Evolutionary conservation across 2,329 filamentous ascomycete species (phyloP), one percentile per base, ranked within the genome.

Genomic region (Cladosporium austrohemisphaericum): DNA sequence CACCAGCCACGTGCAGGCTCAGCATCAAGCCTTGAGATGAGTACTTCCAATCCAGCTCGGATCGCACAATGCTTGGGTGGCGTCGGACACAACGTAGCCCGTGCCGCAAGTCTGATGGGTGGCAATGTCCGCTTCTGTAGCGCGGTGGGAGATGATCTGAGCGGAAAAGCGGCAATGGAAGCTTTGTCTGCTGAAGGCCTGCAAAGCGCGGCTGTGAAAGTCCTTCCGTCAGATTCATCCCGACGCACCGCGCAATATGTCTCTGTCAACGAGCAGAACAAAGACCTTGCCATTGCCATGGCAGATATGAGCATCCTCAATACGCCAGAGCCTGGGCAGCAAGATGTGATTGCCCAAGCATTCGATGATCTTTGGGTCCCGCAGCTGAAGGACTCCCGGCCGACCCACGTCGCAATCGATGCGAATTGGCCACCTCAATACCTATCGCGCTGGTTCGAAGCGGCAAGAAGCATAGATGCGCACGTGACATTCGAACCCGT

Each of bases 231-330:
- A 4, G 54, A 56, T 18, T 74, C 74, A 2, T 75, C 77, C 1
- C 76, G 76, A 25, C 79, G 86, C 49, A 97, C 92, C 2, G 89
- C 91, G 1, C 90, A 96, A 66, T 97, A 97, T 65, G 80, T 97
- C 3, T 86, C 92, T 13, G 75, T 97, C 56, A 98, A 97, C 65
- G 87, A 94, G 62, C 75, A 75, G 1, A 81, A 85, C 52, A 94
- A 90, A 66, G 86, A 91, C 55, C 79, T 98, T 2, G 77, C 91
- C n/a, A 70, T 96, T 55, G 92, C 90, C 37, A 95, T 96, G 88
- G 91, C 92, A 4, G 93, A 97, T 64, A 96, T 97, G 90, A 80
- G 76, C 49, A 92, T 95, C 59, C 80, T 95, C 31, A 76, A 81
- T 57, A 67, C 68, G 1, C 32, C 41, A 56, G 67, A 68, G 13